These are phyloP conservation scores for Cercospora janseana DNA, from an alignment of 2,329 filamentous ascomycete genomes.

Conservation along the genomic window DNA sequence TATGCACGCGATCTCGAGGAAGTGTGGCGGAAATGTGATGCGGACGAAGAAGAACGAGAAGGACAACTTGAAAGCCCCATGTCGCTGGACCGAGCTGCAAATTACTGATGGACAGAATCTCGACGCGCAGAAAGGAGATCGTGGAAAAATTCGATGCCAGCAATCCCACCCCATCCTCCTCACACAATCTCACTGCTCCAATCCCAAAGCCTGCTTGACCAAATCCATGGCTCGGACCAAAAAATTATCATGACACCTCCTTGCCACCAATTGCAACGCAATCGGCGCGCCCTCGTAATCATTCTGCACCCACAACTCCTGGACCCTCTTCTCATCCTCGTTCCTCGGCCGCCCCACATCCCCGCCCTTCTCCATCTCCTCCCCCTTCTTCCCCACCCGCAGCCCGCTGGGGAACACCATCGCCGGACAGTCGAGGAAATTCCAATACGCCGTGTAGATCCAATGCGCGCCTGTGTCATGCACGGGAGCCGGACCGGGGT, in stretches of 20 bases:
- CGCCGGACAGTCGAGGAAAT: slow-evolving; percentile 58
- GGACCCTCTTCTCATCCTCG: slow-evolving; percentile 50
- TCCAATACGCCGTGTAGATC: slow-evolving; percentile 66
- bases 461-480: slow-evolving; percentile 57
- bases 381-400: slow-evolving; percentile 46
- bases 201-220: slow-evolving; percentile 27
- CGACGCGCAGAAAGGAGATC: background rate
- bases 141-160: too few relatives aligned
- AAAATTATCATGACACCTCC: slow-evolving; percentile 56
- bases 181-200: too few relatives aligned
- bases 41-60: too few relatives aligned
- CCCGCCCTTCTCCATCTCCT: slow-evolving; percentile 38
- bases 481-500: slow-evolving; percentile 53
- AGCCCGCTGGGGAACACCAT: slow-evolving; percentile 57
- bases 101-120: background rate
- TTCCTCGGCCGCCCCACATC: slow-evolving; percentile 38
- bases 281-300: slow-evolving; percentile 53
- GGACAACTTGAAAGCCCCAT: too few relatives aligned
- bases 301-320: slow-evolving; percentile 43
- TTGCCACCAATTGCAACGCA: slow-evolving; percentile 54
- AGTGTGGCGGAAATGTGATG: background rate
- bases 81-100: background rate
- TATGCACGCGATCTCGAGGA: background rate
- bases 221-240: slow-evolving; percentile 43
- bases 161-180: too few relatives aligned